Conservation (phyloP, 2,329 filamentous ascomycete genomes). For the Knoxdaviesia capensis region DNA sequence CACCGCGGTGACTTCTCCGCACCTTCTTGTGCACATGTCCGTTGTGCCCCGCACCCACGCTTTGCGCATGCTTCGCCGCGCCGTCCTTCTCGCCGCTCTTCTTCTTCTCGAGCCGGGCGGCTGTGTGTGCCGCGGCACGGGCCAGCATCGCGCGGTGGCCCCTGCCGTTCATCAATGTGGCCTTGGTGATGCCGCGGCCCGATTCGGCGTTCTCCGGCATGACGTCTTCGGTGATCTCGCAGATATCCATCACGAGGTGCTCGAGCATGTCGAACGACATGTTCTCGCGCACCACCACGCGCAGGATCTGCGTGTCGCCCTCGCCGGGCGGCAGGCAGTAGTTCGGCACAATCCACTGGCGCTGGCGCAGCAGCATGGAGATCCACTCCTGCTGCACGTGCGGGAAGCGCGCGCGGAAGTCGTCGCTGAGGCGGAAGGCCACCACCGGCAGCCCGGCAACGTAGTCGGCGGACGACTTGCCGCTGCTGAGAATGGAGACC, state of each 20-base stretch:
- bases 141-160: no score
- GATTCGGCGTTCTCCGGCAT: no score
- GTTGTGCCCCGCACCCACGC: no score
- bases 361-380: slow-evolving; percentile 39
- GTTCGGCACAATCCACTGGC: slow-evolving; percentile 54
- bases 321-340: slow-evolving; percentile 44
- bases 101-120: no score
- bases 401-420: slow-evolving; percentile 38
- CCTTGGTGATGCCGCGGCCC: no score
- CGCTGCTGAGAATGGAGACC: slow-evolving; percentile 3
- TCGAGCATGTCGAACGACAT: slow-evolving; percentile 51
- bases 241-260: slow-evolving; percentile 38
- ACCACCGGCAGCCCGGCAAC: slow-evolving; percentile 47
- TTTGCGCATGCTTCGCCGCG: no score
- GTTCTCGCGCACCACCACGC: slow-evolving; percentile 46
- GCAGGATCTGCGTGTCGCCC: slow-evolving; percentile 41
- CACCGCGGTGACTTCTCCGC: no score
- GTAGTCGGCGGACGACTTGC: slow-evolving; percentile 37
- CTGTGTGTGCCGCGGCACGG: no score
- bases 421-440: slow-evolving; percentile 41
- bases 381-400: slow-evolving; percentile 45
- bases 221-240: slow-evolving; percentile 29
- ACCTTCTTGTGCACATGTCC: no score
- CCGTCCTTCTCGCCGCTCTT: no score
- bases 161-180: no score